phyloP scores from a whole-genome alignment of 1,284 basidiomycete species.

The Naganishia liquefaciens region DNA sequence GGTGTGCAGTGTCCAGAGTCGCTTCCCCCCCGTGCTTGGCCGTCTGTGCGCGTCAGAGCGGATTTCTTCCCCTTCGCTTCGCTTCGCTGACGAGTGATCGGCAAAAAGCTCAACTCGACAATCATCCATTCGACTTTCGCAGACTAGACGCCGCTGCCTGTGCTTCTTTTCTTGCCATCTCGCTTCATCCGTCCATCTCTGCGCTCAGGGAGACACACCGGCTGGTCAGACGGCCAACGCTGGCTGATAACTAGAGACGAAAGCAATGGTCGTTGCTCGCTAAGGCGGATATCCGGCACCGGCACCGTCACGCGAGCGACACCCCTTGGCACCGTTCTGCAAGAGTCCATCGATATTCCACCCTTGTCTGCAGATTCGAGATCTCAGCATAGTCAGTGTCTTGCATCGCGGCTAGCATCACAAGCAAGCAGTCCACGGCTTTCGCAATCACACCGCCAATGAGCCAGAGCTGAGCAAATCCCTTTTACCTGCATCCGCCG shows the following conservation, averaged over 20 bases:
- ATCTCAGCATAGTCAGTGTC: too few species aligned
- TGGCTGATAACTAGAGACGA: not conserved
- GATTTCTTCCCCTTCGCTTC: not conserved
- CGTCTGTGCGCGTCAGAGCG: conserved; percentile 11
- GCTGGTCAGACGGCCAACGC: conserved; percentile 8
- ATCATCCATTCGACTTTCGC: not conserved
- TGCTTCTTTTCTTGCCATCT: not conserved
- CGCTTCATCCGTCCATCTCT: not conserved
- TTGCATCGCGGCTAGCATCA: too few species aligned
- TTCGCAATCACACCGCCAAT: not conserved
- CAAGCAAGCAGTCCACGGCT: too few species aligned
- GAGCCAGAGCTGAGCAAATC: not conserved
- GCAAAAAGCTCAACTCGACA: not conserved
- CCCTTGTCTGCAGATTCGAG: not conserved
- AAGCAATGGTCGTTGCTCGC: not conserved
- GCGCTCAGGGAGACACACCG: not conserved
- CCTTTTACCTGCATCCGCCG: not conserved
- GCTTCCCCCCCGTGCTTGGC: not conserved
- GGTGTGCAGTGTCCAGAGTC: too few species aligned
- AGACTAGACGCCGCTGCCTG: not conserved
- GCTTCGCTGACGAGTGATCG: conserved; percentile 28
- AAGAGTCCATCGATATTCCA: not conserved
- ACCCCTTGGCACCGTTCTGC: conserved; percentile 1
- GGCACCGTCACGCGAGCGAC: conserved; percentile 17
- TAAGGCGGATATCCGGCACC: not conserved